Percentiles rank a stretch among this genome's conserved stretches.
These are phyloP conservation scores for Picochlorum sp. DNA, from an alignment of 139 green algal genomes.

Conservation along the genomic window DNA sequence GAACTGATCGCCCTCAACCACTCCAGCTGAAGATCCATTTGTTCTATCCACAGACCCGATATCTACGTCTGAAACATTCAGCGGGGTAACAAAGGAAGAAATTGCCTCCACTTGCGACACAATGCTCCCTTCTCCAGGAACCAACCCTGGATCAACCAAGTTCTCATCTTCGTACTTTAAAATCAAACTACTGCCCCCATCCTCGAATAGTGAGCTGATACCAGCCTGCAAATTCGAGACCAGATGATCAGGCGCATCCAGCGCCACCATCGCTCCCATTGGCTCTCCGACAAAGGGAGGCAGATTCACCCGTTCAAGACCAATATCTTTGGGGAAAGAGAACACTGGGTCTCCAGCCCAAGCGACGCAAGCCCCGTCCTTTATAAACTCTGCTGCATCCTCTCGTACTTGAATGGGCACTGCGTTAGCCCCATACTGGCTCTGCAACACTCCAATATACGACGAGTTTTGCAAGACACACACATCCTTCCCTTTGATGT, in stretches of 20 bases:
- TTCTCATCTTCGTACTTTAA: not conserved
- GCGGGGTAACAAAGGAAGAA: not conserved
- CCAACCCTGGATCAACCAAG: not conserved
- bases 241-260: not conserved
- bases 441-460: not conserved
- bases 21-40: not conserved
- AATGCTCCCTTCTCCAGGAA: not conserved
- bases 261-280: not conserved
- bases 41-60: not conserved
- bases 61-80: not conserved
- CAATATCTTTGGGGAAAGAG: not conserved
- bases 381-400: not conserved
- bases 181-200: not conserved
- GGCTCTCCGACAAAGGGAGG: not conserved
- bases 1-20: not conserved
- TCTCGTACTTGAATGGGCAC: not conserved
- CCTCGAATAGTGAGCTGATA: not conserved
- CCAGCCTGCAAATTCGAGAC: not conserved
- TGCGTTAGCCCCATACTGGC: not conserved
- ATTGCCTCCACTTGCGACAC: not conserved
- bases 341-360: not conserved
- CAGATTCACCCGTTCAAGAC: not conserved
- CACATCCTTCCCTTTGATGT: not conserved
- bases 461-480: not conserved
- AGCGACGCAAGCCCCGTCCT: not conserved